Evolutionary conservation across 2,329 filamentous ascomycete genomes (phyloP).

Genomic region (Davidsoniella australis): DNA sequence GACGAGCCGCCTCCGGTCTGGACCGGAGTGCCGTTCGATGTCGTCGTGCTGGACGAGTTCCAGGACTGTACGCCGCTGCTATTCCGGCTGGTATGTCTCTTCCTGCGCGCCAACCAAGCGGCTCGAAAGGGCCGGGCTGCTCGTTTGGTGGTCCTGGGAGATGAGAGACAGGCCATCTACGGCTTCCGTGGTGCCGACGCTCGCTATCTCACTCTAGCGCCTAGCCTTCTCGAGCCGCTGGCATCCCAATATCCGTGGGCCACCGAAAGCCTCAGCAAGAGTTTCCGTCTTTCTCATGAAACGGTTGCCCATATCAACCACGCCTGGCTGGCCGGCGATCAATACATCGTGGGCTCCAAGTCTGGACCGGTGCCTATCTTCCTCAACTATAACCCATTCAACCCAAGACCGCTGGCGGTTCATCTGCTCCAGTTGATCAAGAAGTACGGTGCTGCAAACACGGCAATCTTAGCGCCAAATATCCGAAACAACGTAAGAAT

Average conservation of each 20-base stretch:
- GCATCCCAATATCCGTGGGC: conserved; percentile 15
- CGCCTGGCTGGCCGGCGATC: conserved; percentile 16
- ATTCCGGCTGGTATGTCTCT: conserved; percentile 17
- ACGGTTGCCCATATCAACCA: conserved; percentile 17
- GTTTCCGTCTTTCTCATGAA: conserved; percentile 17
- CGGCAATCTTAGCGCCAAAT: conserved; percentile 6
- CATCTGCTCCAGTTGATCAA: conserved; percentile 15
- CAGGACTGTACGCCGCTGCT: conserved; percentile 18
- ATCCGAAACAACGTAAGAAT: neutral
- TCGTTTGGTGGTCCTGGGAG: conserved; percentile 18
- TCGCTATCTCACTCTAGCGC: conserved; percentile 17
- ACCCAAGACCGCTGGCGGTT: conserved; percentile 11
- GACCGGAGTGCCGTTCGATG: conserved; percentile 16
- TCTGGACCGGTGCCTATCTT: conserved; percentile 18
- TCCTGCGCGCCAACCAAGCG: conserved; percentile 16
- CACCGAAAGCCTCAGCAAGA: conserved; percentile 14
- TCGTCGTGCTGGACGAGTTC: conserved; percentile 20
- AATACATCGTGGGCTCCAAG: conserved; percentile 18
- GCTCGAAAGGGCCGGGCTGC: conserved; percentile 12
- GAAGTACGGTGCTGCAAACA: conserved; percentile 14
- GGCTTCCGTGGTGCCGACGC: conserved; percentile 17
- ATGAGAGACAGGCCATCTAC: conserved; percentile 19
- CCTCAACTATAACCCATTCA: conserved; percentile 13
- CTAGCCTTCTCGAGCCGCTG: conserved; percentile 14
- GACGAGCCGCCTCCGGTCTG: conserved; percentile 14